Conservation (phyloP, 768 basidiomycete species). For the Termitomyces sp. region DNA sequence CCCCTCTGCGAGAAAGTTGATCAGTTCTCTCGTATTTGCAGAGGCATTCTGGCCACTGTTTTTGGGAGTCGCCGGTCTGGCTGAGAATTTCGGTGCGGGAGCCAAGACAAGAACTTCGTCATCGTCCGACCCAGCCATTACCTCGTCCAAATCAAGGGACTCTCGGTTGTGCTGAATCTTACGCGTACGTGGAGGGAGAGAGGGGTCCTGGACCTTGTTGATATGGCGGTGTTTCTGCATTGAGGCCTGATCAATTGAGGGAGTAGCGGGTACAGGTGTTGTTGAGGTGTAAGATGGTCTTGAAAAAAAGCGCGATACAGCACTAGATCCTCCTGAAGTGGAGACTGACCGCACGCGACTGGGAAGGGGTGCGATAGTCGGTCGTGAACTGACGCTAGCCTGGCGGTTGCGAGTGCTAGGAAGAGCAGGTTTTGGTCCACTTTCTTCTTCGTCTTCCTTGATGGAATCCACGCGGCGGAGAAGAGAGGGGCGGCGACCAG, state of each 20-base stretch:
- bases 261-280: constrained; percentile 26
- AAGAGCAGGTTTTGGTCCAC: constrained; percentile 23
- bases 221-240: constrained; percentile 25
- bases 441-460: constrained; percentile 63
- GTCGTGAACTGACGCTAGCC: constrained; percentile 39
- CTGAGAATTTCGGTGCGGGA: constrained; percentile 16
- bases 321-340: constrained; percentile 26
- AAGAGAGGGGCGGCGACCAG: constrained; percentile 39
- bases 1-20: constrained; percentile 53
- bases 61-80: constrained; percentile 17
- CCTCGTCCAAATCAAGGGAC: constrained; percentile 71
- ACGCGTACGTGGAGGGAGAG: constrained; percentile 47
- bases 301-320: constrained; percentile 21
- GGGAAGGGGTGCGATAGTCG: constrained; percentile 27
- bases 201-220: constrained; percentile 25
- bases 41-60: constrained; percentile 30
- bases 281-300: constrained; percentile 27
- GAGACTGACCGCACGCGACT: constrained; percentile 40
- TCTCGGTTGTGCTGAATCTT: constrained; percentile 56
- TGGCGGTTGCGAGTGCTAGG: constrained; percentile 38
- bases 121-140: constrained; percentile 68
- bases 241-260: constrained; percentile 22
- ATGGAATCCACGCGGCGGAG: constrained; percentile 58
- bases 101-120: constrained; percentile 32
- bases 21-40: constrained; percentile 47